A percentile compares a stretch with the other conserved stretches of the same genome.
These are phyloP conservation scores for Lentinula raphanica DNA, from an alignment of 768 basidiomycete species.

Conservation along the genomic window DNA sequence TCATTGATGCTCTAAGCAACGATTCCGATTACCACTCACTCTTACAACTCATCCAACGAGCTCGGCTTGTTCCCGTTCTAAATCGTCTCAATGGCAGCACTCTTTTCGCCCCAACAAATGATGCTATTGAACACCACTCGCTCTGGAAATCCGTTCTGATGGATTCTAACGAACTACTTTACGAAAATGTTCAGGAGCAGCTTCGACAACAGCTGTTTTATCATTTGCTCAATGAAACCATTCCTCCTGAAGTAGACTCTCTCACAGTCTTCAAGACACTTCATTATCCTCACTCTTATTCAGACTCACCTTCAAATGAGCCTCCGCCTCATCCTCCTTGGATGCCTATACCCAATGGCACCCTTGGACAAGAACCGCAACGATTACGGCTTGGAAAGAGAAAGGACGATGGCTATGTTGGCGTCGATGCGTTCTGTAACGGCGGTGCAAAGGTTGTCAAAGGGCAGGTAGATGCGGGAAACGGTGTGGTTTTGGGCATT, in stretches of 20 bases:
- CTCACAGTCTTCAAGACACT: constrained; percentile 50
- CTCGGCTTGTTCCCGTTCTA: constrained; percentile 87
- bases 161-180: constrained; percentile 31
- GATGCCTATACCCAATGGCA: constrained; percentile 79
- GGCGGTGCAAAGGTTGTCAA: constrained; percentile 68
- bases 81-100: constrained; percentile 81
- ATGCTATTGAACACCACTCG: constrained; percentile 62
- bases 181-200: constrained; percentile 78
- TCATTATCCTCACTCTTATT: constrained; percentile 58
- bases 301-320: constrained; percentile 57
- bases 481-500: constrained; percentile 77
- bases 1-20: constrained; percentile 71
- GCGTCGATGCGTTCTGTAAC: constrained; percentile 75
- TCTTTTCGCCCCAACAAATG: constrained; percentile 93
- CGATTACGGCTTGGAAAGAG: constrained; percentile 59
- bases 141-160: constrained; percentile 36
- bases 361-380: constrained; percentile 79
- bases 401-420: constrained; percentile 50
- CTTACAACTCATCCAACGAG: constrained; percentile 70
- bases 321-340: constrained; percentile 79
- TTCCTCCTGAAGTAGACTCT: constrained; percentile 38
- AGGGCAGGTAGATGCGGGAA: constrained; percentile 50
- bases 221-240: constrained; percentile 82
- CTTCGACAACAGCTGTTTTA: constrained; percentile 92
- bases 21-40: constrained; percentile 78